Evolutionary conservation across 148 eudicot genomes (phyloP).

Genomic region (Rhododendron ovatum): DNA sequence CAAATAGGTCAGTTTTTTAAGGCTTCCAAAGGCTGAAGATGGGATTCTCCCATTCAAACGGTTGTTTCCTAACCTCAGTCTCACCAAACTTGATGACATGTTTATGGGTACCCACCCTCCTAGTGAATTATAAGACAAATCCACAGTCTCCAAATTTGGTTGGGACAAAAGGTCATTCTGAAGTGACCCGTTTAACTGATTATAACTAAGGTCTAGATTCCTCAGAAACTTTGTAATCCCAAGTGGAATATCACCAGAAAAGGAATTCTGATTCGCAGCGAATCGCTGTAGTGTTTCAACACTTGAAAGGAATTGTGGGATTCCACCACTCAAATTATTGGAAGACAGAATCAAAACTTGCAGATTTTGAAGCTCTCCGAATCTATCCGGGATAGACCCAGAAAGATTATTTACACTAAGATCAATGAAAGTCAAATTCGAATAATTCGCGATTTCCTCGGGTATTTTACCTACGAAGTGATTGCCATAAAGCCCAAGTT

Average conservation of each 20-base stretch:
- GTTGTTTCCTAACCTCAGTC: constrained; percentile 70
- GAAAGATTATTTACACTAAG: constrained; percentile 44
- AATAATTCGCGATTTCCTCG: constrained; percentile 33
- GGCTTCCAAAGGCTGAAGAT: constrained; percentile 25
- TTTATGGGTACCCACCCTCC: constrained; percentile 47
- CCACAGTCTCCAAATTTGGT: constrained; percentile 47
- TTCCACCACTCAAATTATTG: constrained; percentile 46
- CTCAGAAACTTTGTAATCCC: constrained; percentile 39
- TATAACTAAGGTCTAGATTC: constrained; percentile 70
- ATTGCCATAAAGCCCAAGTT: constrained; percentile 50
- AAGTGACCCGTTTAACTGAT: constrained; percentile 44
- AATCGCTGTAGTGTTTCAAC: constrained; percentile 48
- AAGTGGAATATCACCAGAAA: constrained; percentile 56
- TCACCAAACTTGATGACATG: constrained; percentile 38
- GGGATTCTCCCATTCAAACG: constrained; percentile 42
- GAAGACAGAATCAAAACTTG: constrained; percentile 44
- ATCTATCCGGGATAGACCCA: constrained; percentile 41
- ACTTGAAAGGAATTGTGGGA: constrained; percentile 37
- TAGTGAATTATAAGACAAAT: constrained; percentile 50
- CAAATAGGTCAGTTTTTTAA: constrained; percentile 47
- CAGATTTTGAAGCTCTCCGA: constrained; percentile 43
- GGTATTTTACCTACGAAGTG: constrained; percentile 36
- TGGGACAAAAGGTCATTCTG: constrained; percentile 49
- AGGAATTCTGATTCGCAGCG: constrained; percentile 58
- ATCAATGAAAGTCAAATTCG: constrained; percentile 49